Evolutionary conservation across 306 rosid genomes (phyloP), one percentile per base, ranked within the genome.

Genomic region (Sechiopsis laciniata): DNA sequence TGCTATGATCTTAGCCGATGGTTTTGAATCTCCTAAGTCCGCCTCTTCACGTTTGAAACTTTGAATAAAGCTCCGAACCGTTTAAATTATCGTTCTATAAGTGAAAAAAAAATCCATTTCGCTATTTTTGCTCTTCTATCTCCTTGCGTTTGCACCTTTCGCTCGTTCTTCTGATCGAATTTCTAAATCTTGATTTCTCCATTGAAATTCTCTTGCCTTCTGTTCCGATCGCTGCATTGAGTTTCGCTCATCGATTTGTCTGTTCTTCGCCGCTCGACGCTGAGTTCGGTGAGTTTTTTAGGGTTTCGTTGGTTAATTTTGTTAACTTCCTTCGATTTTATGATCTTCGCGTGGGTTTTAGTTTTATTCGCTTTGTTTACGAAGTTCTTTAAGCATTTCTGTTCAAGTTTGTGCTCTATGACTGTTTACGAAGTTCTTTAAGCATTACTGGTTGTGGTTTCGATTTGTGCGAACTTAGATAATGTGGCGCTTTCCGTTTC

Each of bases 31-130:
- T 67, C 55, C 53, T 46, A 48, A 46, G 78, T 80, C 90, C 98
- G 91, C 96, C 93, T 69, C 87, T 85, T 78, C 75, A 71, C 56
- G 84, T 92, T 92, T 92, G n/a, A n/a, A n/a, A n/a, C n/a, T n/a
- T n/a, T n/a, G 97, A 92, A 90, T 80, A 83, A 65, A 82, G 82
- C 75, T 74, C 70, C 59, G 9, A 37, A 70, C 74, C 74, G 74
- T 70, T 70, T 70, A 70, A 70, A 70, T 70, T 29, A 51, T 50
- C 74, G 74, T 15, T 14, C 48, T 67, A 2, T 32, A 4, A 32
- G 37, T 32, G 32, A n/a, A 46, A 2, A 7, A 3, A 14, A 0
- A 45, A 66, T 7, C 74, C 59, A 50, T 70, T 15, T 52, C 48
- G 48, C 48, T 42, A 8, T 70, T 13, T 16, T 8, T 26, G 45